Base-by-base conservation (phyloP, 768 basidiomycete genomes). In the Lactarius trivialis region DNA sequence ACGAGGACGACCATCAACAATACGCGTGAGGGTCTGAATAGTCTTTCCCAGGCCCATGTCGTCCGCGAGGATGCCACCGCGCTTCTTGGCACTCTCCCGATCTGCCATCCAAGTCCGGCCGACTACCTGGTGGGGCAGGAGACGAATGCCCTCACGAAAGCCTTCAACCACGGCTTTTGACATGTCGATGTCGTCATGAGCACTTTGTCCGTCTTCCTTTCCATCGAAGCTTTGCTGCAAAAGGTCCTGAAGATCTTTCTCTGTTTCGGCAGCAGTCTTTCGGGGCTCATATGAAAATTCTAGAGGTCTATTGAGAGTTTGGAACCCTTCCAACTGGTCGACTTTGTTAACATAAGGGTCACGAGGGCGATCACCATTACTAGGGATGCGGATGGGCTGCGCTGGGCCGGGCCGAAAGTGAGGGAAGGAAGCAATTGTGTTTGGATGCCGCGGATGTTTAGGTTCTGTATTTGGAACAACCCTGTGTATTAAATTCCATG, bases 11-110 rank as follows among this genome's bases (percentile, higher is more conserved):
- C 91, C 89, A 59, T 94, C 92, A 0, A 92, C 85, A 45, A 99
- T 95, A 1, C 93, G 83, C 0, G 88, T 81, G 14, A 98, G 76
- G 0, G 91, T 90, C 70, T 98, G 96, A 26, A 98, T 90, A 0
- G 97, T 99, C 76, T 94, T 93, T 1, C 90, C 90, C 1, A 91
- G 78, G 62, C 89, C 90, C 88, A 91, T 91, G 69, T 91, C 91
- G 71, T 98, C 94, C 5, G 93, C 93, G 15, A 97, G 76, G 67
- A 98, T 93, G 0, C 96, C 96, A 1, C 96, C 95, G 7, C 69
- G 76, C 67, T 86, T 84, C 73, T 91, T 91, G 34, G 83, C 85
- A 8, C 79, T 73, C 73, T 98, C 96, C 21, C 95, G 81, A 7
- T 86, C 83, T 26, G 77, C 77, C 89, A 99, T 94, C 95, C 95